Conservation (phyloP, 352 stramenopile species). For the Blastocystis sp. region DNA sequence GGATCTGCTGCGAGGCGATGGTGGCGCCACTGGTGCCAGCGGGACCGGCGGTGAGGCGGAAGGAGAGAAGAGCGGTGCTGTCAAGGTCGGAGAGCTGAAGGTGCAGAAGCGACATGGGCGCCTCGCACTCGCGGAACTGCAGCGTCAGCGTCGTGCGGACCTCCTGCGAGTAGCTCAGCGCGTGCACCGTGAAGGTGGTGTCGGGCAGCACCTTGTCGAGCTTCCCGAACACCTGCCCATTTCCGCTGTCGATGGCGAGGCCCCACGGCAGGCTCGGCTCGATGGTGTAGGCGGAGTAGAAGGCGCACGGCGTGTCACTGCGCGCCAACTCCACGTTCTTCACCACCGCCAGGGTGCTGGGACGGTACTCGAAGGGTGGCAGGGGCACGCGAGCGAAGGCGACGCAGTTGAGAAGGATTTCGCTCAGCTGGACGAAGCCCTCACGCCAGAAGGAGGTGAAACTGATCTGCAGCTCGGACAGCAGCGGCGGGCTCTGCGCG, state of each 20-base stretch:
- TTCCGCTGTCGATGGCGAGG: background rate
- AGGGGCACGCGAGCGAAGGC: background rate
- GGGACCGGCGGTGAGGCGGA: background rate
- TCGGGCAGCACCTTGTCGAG: too few relatives aligned
- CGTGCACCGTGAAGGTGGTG: background rate
- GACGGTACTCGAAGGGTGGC: slow-evolving; percentile 3
- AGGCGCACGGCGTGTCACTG: background rate
- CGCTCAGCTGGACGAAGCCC: background rate
- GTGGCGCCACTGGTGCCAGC: background rate
- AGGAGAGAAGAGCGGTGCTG: background rate
- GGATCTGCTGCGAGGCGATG: background rate
- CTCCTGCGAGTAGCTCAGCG: background rate
- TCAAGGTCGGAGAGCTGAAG: background rate
- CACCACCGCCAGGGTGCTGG: background rate
- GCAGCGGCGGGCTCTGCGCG: background rate
- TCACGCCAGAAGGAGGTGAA: background rate
- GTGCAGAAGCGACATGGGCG: background rate
- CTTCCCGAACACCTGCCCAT: slow-evolving; percentile 15
- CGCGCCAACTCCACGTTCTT: background rate
- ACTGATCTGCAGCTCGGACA: background rate
- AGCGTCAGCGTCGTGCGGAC: background rate
- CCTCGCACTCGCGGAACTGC: background rate
- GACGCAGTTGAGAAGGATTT: background rate
- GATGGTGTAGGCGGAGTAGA: slow-evolving; percentile 10
- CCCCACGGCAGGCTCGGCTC: background rate